A percentile compares a stretch with the other conserved stretches of the same genome.
phyloP scores from a whole-genome alignment of 2,329 filamentous ascomycete species.

The Basipetospora chlamydospora region DNA sequence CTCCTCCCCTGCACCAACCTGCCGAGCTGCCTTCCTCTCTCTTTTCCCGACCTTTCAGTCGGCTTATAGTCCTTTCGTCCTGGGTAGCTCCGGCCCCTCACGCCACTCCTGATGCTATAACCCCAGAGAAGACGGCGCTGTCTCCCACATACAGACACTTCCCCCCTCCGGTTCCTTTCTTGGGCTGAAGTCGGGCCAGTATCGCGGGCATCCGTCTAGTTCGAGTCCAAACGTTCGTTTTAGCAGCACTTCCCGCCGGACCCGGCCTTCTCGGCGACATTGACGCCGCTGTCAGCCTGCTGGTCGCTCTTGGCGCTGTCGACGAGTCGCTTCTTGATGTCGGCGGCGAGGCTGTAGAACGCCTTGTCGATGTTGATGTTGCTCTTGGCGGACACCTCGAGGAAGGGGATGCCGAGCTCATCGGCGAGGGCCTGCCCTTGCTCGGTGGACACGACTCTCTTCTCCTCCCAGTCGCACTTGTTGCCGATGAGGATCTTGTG shows the following conservation, averaged over 20 bases:
- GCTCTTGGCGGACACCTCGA: constrained; percentile 96
- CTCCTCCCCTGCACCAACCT: too few species aligned
- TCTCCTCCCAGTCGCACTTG: constrained; percentile 99
- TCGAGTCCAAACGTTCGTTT: too few species aligned
- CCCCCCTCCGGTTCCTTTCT: too few species aligned
- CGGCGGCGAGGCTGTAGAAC: constrained; percentile 85
- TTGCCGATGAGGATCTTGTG: constrained; percentile 99
- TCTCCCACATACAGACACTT: too few species aligned
- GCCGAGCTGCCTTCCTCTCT: too few species aligned
- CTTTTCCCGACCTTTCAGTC: too few species aligned
- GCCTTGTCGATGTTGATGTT: constrained; percentile 99
- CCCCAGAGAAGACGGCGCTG: too few species aligned
- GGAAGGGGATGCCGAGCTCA: constrained; percentile 93
- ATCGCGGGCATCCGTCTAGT: too few species aligned
- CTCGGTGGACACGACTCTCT: constrained; percentile 85
- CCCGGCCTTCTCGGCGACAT: constrained; percentile 49
- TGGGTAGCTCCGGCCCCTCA: too few species aligned
- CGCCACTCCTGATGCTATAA: too few species aligned
- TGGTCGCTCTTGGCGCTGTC: constrained; percentile 74
- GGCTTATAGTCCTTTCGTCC: too few species aligned
- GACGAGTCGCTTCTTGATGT: constrained; percentile 98
- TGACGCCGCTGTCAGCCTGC: constrained; percentile 46
- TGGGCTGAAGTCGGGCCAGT: too few species aligned
- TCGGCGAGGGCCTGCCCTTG: constrained; percentile 86
- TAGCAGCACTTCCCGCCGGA: constrained; percentile 66